Evolutionary conservation across 1,284 basidiomycete species (phyloP), one percentile per base, ranked within the genome.

Genomic region (Ganoderma multipileum): DNA sequence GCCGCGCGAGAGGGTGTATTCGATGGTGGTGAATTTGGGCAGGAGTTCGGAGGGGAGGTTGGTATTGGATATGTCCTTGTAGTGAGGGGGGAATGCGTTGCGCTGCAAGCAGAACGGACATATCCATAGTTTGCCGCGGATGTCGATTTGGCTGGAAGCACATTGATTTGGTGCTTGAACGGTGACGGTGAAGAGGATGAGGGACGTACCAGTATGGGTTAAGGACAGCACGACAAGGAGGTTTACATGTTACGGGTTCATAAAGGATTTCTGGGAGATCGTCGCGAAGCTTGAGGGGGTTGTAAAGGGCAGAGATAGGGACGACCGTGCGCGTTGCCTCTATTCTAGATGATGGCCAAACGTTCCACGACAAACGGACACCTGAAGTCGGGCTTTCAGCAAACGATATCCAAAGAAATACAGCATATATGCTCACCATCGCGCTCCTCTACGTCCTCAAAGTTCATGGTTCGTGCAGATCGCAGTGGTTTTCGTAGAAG

Each of bases 21-120:
- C 97, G 83, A 99, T 98, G 20, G 97, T 99, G 59, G 97, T 99
- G 87, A 99, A 99, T 83, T 98, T 98, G 78, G 97, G 97, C 57
- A 98, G 82, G 36, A 99, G 88, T 82, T 99, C 97, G 26, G 96
- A 94, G 58, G 97, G 97, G 30, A 99, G 88, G 81, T 99, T 99
- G 72, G 95, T 97, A 83, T 94, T 95, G 69, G 96, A 96, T 75
- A 99, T 98, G 81, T 99, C 97, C 84, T 98, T 98, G 88, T 99
- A 99, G 82, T 99, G 97, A 0, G 96, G 95, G 9, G 97, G 97
- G 84, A 99, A 99, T 2, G 97, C 92, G 81, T 99, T 99, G 71
- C 97, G 92, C 65, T 95, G 93, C 67, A 99, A 86, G 83, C 97
- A 99, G 85, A 99, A 99, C 3, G 97, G 97, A 79, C 97, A 99